These are phyloP conservation scores for Termitomyces sp. DNA, from an alignment of 768 basidiomycete species.

Conservation along the genomic window DNA sequence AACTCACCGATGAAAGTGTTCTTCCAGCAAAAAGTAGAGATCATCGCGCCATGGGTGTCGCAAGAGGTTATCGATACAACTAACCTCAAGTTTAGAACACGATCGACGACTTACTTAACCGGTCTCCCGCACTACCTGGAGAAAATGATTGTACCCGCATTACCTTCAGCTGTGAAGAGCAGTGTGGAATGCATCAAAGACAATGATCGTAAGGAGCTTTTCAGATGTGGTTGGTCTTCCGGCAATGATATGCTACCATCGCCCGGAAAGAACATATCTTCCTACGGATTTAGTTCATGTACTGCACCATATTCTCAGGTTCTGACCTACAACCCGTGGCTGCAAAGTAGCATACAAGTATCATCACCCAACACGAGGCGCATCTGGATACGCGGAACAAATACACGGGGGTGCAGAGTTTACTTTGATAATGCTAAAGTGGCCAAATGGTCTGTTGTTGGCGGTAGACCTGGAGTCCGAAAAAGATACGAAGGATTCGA, in stretches of 20 bases:
- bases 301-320: not conserved
- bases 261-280: slow-evolving; percentile 11
- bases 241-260: slow-evolving; percentile 18
- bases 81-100: slow-evolving; percentile 13
- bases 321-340: slow-evolving; percentile 14
- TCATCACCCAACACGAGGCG: slow-evolving; percentile 22
- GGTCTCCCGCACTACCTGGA: slow-evolving; percentile 42
- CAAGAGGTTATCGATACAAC: slow-evolving; percentile 3
- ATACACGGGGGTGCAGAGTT: slow-evolving; percentile 58
- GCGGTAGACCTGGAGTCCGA: slow-evolving; percentile 1
- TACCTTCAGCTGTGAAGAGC: slow-evolving; percentile 20
- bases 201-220: slow-evolving; percentile 14
- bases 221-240: slow-evolving; percentile 26
- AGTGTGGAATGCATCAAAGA: slow-evolving; percentile 14
- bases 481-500: slow-evolving; percentile 7
- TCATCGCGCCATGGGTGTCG: slow-evolving; percentile 19
- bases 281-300: not conserved
- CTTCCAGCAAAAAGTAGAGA: slow-evolving; percentile 60
- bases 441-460: slow-evolving; percentile 6
- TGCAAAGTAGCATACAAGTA: slow-evolving; percentile 13
- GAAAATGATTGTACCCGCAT: slow-evolving; percentile 32
- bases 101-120: slow-evolving; percentile 39
- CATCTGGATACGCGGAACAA: slow-evolving; percentile 44
- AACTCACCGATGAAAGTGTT: slow-evolving; percentile 64
- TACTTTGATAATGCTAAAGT: slow-evolving; percentile 38